phyloP scores from a whole-genome alignment of 192 early-diverging fungal species.

The Cladochytrium replicatum region DNA sequence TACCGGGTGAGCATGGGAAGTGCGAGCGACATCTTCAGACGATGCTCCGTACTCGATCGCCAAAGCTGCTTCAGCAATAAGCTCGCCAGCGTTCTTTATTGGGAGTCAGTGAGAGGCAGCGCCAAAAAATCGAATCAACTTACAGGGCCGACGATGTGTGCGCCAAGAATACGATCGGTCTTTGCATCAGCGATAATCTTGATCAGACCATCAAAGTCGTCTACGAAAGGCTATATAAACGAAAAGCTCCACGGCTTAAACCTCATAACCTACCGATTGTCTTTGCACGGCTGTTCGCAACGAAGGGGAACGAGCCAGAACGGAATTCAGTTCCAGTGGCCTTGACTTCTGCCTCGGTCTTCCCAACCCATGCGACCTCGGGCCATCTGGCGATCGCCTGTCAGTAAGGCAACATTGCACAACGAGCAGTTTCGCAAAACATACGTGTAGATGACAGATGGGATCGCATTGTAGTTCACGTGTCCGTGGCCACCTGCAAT shows the following conservation, averaged over 20 bases:
- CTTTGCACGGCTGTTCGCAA: constrained; percentile 95
- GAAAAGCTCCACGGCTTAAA: neutral
- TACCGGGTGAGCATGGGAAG: constrained; percentile 92
- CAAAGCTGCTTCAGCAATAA: constrained; percentile 95
- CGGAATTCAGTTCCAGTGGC: constrained; percentile 76
- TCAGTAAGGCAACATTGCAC: constrained; percentile 1
- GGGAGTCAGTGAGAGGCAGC: too few species aligned
- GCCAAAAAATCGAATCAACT: too few species aligned
- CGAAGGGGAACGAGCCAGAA: constrained; percentile 88
- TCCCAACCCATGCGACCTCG: constrained; percentile 97
- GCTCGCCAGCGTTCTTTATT: constrained; percentile 88
- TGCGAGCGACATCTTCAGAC: constrained; percentile 93
- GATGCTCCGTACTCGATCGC: constrained; percentile 99
- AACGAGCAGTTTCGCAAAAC: too few species aligned
- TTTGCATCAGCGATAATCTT: constrained; percentile 95
- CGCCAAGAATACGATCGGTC: constrained; percentile 92
- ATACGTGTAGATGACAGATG: constrained; percentile 86
- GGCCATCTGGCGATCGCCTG: constrained; percentile 59
- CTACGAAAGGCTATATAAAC: too few species aligned
- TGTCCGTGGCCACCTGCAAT: constrained; percentile 87
- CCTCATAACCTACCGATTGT: constrained; percentile 55
- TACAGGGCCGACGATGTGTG: constrained; percentile 92
- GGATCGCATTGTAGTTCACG: constrained; percentile 97
- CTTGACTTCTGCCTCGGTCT: constrained; percentile 91
- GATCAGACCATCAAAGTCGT: constrained; percentile 84